Conservation (phyloP, 169 alveolate genomes). For the Plasmodium ovale region DNA sequence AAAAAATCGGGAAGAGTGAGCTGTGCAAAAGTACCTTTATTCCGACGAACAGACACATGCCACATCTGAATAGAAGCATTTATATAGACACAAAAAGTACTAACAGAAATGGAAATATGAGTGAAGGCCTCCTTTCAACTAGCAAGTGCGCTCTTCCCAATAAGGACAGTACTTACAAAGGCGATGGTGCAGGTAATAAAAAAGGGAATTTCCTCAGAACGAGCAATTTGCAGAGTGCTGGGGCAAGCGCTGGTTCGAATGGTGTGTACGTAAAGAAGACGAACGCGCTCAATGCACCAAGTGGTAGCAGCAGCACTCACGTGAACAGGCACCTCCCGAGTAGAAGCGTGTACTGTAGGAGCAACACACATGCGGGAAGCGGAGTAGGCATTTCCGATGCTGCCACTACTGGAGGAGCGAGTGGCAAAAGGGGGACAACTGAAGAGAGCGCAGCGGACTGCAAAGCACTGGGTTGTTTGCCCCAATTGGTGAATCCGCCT, state of each 20-base stretch:
- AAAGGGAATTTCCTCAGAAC: slow-evolving; percentile 6
- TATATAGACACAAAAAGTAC: slow-evolving; percentile 25
- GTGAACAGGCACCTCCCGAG: not conserved
- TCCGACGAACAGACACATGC: not conserved
- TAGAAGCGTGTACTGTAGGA: slow-evolving; percentile 22
- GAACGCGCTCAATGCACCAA: slow-evolving; percentile 2
- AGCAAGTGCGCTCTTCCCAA: slow-evolving; percentile 4
- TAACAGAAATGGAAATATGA: slow-evolving; percentile 12
- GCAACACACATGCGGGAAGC: slow-evolving; percentile 18
- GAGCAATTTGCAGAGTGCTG: slow-evolving; percentile 23
- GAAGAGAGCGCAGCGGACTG: not conserved
- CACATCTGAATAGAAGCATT: slow-evolving; percentile 32
- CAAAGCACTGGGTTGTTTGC: too few relatives aligned
- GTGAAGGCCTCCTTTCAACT: not conserved
- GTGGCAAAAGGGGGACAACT: slow-evolving; percentile 3
- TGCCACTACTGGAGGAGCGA: too few relatives aligned
- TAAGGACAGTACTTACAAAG: slow-evolving; percentile 17
- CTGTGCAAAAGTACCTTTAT: slow-evolving; percentile 7
- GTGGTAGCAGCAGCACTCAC: not conserved
- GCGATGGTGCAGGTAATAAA: not conserved
- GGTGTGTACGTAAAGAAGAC: slow-evolving; percentile 24
- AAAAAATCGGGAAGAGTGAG: slow-evolving; percentile 19
- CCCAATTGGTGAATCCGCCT: not conserved
- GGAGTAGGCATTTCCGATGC: not conserved
- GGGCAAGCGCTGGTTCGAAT: too few relatives aligned